A percentile compares a stretch with the other conserved stretches of the same genome.
Evolutionary conservation across 208 protist genomes (phyloP).

Genomic region (Trichomonas gallinae): DNA sequence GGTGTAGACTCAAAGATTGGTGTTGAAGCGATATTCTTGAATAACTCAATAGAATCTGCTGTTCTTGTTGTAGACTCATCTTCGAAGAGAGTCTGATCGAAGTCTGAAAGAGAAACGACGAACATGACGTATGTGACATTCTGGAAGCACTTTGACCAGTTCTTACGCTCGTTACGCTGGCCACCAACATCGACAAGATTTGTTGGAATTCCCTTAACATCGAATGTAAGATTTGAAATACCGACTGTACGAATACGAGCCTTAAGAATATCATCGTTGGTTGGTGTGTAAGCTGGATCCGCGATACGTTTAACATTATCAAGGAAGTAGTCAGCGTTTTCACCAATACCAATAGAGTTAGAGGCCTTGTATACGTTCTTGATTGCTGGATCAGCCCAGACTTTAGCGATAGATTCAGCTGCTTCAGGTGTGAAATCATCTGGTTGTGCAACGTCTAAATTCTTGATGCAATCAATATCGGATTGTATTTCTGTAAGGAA

Average conservation of each 20-base stretch:
- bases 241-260: background rate
- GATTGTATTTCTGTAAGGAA: background rate
- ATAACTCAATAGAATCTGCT: background rate
- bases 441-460: background rate
- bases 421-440: background rate
- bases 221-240: background rate
- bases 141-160: conserved; percentile 33
- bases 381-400: conserved; percentile 19
- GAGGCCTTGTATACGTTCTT: background rate
- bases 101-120: conserved; percentile 25
- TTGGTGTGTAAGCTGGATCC: background rate
- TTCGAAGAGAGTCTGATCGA: background rate
- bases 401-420: background rate
- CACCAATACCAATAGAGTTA: background rate
- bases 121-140: conserved; percentile 25
- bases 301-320: conserved; percentile 12
- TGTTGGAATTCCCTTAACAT: background rate
- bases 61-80: background rate
- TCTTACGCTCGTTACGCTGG: conserved; percentile 31
- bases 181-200: conserved; percentile 37
- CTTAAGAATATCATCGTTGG: conserved; percentile 26
- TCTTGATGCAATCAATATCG: background rate
- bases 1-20: background rate
- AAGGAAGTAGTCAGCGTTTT: conserved; percentile 23
- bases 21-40: background rate